These are phyloP conservation scores for Podaxis sp. DNA, from an alignment of 768 basidiomycete genomes.

Conservation along the genomic window DNA sequence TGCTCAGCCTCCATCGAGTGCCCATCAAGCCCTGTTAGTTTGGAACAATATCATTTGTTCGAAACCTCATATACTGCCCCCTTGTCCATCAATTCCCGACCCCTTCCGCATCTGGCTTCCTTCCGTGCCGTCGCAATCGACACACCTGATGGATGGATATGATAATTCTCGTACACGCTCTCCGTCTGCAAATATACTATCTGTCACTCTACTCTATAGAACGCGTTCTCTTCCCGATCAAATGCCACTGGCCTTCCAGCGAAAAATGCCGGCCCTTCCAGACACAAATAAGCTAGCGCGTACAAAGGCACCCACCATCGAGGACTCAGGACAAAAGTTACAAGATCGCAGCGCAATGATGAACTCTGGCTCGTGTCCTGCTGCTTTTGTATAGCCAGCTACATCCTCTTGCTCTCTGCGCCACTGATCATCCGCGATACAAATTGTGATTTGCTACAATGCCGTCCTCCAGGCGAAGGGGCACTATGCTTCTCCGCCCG, in stretches of 20 bases:
- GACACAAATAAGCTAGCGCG: background rate
- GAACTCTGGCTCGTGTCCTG: background rate
- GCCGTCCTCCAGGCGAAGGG: background rate
- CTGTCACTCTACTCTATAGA: constrained; percentile 4
- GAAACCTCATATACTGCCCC: background rate
- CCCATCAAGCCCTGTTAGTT: background rate
- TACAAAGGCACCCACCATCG: background rate
- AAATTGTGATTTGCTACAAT: background rate
- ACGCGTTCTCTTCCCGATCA: constrained; percentile 14
- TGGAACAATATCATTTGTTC: constrained; percentile 7
- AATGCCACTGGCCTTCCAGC: constrained; percentile 5
- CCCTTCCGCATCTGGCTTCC: background rate
- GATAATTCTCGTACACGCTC: constrained; percentile 1
- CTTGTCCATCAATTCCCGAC: background rate
- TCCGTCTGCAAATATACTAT: constrained; percentile 1
- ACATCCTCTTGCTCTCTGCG: background rate
- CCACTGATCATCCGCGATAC: background rate
- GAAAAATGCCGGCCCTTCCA: background rate
- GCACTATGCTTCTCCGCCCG: background rate
- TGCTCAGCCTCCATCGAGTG: constrained; percentile 14
- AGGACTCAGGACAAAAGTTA: background rate
- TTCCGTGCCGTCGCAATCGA: background rate
- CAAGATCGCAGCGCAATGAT: background rate
- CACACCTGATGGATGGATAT: constrained; percentile 10
- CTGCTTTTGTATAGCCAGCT: background rate